These are phyloP conservation scores for Arabis alpina DNA, from an alignment of 345 rosid genomes.

Conservation along the genomic window DNA sequence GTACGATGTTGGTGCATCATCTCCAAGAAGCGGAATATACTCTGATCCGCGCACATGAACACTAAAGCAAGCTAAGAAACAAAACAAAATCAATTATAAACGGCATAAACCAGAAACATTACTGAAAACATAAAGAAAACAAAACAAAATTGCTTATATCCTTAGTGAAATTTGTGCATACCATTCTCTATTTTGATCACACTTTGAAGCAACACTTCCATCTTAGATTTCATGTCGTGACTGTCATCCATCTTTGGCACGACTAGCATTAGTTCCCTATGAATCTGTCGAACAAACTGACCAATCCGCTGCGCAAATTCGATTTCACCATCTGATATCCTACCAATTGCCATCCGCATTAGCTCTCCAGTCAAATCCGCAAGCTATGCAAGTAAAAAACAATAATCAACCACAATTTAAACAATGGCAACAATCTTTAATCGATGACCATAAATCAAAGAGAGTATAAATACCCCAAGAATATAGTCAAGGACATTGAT, in stretches of 20 bases:
- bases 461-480: conserved; percentile 64
- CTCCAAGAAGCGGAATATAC: conserved; percentile 65
- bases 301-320: conserved; percentile 84
- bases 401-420: conserved; percentile 12
- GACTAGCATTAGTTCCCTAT: conserved; percentile 73
- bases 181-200: conserved; percentile 93
- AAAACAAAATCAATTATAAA: conserved; percentile 24
- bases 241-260: conserved; percentile 87
- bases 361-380: conserved; percentile 98
- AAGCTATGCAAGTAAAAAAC: conserved; percentile 52
- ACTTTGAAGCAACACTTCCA: conserved; percentile 93
- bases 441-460: background rate
- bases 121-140: background rate
- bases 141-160: too few relatives aligned
- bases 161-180: conserved; percentile 34
- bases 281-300: conserved; percentile 74
- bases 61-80: conserved; percentile 75
- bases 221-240: conserved; percentile 85
- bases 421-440: background rate
- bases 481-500: conserved; percentile 91
- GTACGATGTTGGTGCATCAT: conserved; percentile 56
- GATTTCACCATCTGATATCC: conserved; percentile 87
- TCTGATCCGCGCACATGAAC: conserved; percentile 91
- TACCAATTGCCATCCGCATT: conserved; percentile 93
- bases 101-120: conserved; percentile 8